phyloP scores from a whole-genome alignment of 148 eudicot genomes.

The Chenopodium album region DNA sequence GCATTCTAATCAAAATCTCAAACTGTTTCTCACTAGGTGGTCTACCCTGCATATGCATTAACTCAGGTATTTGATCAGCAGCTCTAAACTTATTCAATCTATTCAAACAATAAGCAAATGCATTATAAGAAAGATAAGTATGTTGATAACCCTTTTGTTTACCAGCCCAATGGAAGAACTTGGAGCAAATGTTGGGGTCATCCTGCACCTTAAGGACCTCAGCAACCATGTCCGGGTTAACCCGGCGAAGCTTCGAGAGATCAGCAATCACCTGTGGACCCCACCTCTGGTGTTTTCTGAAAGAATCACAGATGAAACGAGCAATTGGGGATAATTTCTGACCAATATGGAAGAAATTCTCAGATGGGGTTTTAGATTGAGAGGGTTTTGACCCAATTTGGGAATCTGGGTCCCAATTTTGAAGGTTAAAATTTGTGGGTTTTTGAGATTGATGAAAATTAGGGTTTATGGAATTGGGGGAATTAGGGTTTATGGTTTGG shows the following conservation, averaged over 20 bases:
- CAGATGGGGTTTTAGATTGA: slow-evolving; percentile 38
- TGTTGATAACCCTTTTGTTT: slow-evolving; percentile 90
- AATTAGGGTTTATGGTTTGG: slow-evolving; percentile 42
- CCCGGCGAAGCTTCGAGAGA: slow-evolving; percentile 70
- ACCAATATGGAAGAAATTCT: slow-evolving; percentile 53
- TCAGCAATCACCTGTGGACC: slow-evolving; percentile 60
- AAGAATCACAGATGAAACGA: slow-evolving; percentile 75
- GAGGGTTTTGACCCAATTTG: slow-evolving; percentile 17
- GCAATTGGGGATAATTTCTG: slow-evolving; percentile 73
- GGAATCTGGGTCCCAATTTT: slow-evolving; percentile 70
- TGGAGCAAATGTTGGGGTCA: slow-evolving; percentile 63
- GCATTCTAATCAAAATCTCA: slow-evolving; percentile 90
- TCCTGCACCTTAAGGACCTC: slow-evolving; percentile 71
- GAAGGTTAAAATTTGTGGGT: slow-evolving; percentile 45
- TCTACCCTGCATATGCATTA: slow-evolving; percentile 88
- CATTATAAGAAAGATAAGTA: slow-evolving; percentile 76
- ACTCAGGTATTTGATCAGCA: slow-evolving; percentile 92
- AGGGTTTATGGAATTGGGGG: slow-evolving; percentile 24
- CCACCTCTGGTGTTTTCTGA: slow-evolving; percentile 68
- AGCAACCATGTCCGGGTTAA: slow-evolving; percentile 68
- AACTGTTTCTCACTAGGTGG: slow-evolving; percentile 89
- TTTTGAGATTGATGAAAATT: slow-evolving; percentile 18
- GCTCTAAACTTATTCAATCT: slow-evolving; percentile 65
- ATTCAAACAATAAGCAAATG: slow-evolving; percentile 78
- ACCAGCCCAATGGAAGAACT: slow-evolving; percentile 97